These are phyloP conservation scores for Aspergillus pseudoviridinutans DNA, from an alignment of 2,329 filamentous ascomycete species.

Conservation along the genomic window DNA sequence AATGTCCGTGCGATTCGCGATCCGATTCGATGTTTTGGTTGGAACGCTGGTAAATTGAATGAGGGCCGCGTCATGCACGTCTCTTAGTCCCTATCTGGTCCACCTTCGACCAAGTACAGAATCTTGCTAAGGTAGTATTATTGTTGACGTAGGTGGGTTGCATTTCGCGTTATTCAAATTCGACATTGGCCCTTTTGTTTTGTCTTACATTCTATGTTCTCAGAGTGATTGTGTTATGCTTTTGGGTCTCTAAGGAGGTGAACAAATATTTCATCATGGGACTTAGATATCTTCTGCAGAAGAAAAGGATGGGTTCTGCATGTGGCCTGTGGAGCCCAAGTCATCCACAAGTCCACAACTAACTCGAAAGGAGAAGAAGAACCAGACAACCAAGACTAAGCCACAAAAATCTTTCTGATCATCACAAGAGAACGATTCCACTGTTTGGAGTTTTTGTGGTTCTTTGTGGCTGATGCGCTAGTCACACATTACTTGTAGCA, in stretches of 20 bases:
- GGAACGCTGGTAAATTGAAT: neutral
- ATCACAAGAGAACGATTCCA: neutral
- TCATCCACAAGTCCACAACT: neutral
- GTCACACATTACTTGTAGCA: neutral
- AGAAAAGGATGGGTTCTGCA: neutral
- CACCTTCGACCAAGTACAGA: neutral
- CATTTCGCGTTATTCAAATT: neutral
- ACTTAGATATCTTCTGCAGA: neutral
- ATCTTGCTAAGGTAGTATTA: neutral
- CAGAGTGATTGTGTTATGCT: neutral
- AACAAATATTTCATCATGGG: neutral
- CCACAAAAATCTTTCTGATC: neutral
- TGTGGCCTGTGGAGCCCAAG: neutral
- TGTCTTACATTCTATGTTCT: neutral
- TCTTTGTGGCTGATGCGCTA: neutral
- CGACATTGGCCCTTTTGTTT: neutral
- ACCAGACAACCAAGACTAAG: neutral
- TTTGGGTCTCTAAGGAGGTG: neutral
- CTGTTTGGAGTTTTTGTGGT: neutral
- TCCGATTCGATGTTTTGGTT: neutral
- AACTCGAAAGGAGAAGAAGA: neutral
- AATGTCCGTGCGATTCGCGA: neutral
- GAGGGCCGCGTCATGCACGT: neutral
- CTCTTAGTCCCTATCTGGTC: neutral
- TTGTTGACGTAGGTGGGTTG: neutral